Base-by-base conservation (phyloP, 176 grass and related monocot genomes). In the Carex littledalei region DNA sequence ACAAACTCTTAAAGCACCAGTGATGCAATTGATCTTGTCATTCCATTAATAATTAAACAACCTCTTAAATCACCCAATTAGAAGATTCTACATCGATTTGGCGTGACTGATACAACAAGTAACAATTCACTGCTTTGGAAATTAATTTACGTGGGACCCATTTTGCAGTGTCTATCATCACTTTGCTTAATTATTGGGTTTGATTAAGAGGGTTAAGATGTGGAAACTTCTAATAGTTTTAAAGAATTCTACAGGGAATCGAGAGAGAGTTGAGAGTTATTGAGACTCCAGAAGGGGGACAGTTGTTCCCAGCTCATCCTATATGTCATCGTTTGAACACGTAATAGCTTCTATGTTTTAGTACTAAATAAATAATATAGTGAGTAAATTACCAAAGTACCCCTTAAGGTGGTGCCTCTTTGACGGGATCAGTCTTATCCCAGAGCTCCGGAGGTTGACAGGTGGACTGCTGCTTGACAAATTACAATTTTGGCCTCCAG, bases 261-360 rank as follows among this genome's bases (percentile, higher is more conserved):
- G 32, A 22, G 1, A 63, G 54, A 16, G 55, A 45, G 49, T 50
- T 50, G 47, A 41, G 37, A 39, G 26, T 70, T 26, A 26, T 26
- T 34, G 29, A 81, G 79, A 63, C 79, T 63, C 79, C 79, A 63
- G 57, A 81, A 14, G 17, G 26, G 79, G 2, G 59, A 64, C 55
- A 81, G 55, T 81, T 81, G 64, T 50, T 41, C 12, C 32, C 31
- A 83, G 61, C 81, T 83, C 62, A 83, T 83, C 81, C 31, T 18
- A 54, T 83, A 68, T 64, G 81, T 83, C 81, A 83, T 83, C 17
- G 1, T 31, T 55, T 83, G 31, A 81, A 63, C 58, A 81, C 29
- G 32, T 39, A 81, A 24, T 43, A 18, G 34, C 35, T 10, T 63
- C 6, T 31, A 83, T 66, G 22, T 67, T 82, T 82, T 41, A 12